Evolutionary conservation across 805 yeast species (phyloP), one percentile per base, ranked within the genome.

Genomic region (Kodamaea lidongshanica): DNA sequence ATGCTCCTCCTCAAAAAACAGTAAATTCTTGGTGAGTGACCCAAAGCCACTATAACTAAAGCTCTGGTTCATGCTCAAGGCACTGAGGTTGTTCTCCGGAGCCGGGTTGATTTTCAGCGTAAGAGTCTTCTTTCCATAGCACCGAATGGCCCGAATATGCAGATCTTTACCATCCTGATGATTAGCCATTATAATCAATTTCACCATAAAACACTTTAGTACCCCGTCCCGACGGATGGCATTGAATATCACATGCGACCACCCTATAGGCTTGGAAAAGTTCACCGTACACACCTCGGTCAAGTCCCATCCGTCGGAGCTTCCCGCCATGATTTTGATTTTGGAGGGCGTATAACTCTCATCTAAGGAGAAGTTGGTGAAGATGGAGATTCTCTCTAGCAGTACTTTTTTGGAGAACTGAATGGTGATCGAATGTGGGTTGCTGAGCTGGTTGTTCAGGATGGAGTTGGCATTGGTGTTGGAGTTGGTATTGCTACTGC

Each of bases 91-190:
- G n/a, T 34, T 30, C 5, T 22, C 28, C 5, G 28, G 19, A 6
- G 15, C 18, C 19, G 26, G 12, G 23, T 13, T 17, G 14, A 27
- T 14, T 7, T 19, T 23, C 9, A 19, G 15, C 12, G 25, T 29
- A 8, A 34, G 12, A 12, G 54, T 30, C 34, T 60, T 62, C 33
- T 57, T 62, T 3, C 69, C 69, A 39, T 53, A 76, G 61, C 45
- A 84, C 52, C 63, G 74, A 11, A 88, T 65, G 0, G 87, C 80
- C 27, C 98, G 58, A 7, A 92, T 62, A 52, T 87, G 97, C 1
- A 95, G 79, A 52, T 92, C 99, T 48, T 89, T 92, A 26, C 99
- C 99, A 48, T 85, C 87, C 49, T 88, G 96, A 45, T 86, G 95
- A 45, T 94, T 92, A 1, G 83, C 72, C 6, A 72, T 50, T 5